These are phyloP conservation scores for Plectranthus barbatus DNA, from an alignment of 257 asterid species.

Conservation along the genomic window DNA sequence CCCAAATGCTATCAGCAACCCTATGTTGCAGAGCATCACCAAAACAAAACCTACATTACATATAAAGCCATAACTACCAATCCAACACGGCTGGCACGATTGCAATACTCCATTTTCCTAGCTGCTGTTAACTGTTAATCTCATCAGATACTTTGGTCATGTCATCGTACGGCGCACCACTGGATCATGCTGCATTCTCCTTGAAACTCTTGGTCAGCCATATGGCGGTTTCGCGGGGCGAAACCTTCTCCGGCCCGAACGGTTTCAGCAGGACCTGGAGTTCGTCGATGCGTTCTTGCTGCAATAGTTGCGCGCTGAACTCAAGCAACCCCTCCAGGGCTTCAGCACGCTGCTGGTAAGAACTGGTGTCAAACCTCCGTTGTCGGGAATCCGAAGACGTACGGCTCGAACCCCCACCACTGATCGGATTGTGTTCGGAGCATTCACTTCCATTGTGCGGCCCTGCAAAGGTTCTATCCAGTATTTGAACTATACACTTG, in stretches of 20 bases:
- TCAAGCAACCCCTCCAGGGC: conserved; percentile 94
- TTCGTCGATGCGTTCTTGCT: conserved; percentile 80
- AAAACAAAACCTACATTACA: neutral
- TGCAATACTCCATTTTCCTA: neutral
- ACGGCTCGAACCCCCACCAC: conserved; percentile 50
- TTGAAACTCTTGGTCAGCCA: conserved; percentile 97
- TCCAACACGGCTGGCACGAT: too few relatives aligned
- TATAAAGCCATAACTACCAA: neutral
- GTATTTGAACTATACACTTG: conserved; percentile 63
- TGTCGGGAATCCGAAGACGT: conserved; percentile 66
- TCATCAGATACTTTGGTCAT: neutral
- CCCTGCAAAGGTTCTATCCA: conserved; percentile 32
- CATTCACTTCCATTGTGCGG: conserved; percentile 52
- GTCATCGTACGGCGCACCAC: too few relatives aligned
- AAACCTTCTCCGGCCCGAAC: conserved; percentile 82
- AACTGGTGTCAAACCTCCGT: conserved; percentile 68
- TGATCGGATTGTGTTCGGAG: conserved; percentile 48
- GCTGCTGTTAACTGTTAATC: conserved; percentile 21
- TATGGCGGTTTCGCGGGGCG: conserved; percentile 92
- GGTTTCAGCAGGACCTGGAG: conserved; percentile 83
- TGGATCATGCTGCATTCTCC: conserved; percentile 38
- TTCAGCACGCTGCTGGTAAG: conserved; percentile 88
- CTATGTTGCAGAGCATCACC: neutral
- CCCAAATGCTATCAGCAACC: neutral
- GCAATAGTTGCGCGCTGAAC: conserved; percentile 83